Evolutionary conservation across 805 yeast species (phyloP), one percentile per base, ranked within the genome.

Genomic region (Yarrowia sp.): DNA sequence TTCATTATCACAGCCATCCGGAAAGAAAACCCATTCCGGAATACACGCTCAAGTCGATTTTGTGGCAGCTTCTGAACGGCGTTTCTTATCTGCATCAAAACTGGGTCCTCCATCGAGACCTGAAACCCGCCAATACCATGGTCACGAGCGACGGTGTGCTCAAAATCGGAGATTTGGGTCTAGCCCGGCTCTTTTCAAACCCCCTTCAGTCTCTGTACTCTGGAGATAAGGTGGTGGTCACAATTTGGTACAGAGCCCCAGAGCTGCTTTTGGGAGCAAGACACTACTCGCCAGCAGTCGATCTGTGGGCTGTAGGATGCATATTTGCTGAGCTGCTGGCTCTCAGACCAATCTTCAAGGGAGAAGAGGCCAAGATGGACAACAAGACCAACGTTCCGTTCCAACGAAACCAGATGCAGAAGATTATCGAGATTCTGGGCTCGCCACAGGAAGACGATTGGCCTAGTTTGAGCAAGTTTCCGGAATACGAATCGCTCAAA

Each of bases 41-140:
- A 66, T 76, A 82, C 49, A 88, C 92, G 52, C 79, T 92, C 24
- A 91, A 92, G 72, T 88, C 96, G 0, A 87, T 92, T 28, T 82
- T 91, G 75, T 92, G 95, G 92, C 99, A 95, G 77, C 87, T 96
- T 4, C 75, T 95, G 28, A 90, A 90, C 71, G 99, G 99, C 4
- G 92, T 95, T 1, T 85, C 92, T 0, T 95, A 87, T 72, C 76
- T 95, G 46, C 99, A 95, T 75, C 93, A 92, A 74, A 93, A 95
- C 75, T 95, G 99, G 98, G 86, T 95, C 2, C 79, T 95, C 59
- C 99, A 95, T 76, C 81, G 99, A 67, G 99, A 95, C 76, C 81
- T 95, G 68, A 95, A 95, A 72, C 99, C 99, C 0, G 99, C 99
- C 1, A 93, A 93, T 76, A 93, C 95, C 68, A 95, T 93, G 98